These are phyloP conservation scores for Aspergillus phoenicis DNA, from an alignment of 2,329 filamentous ascomycete species.

Conservation along the genomic window DNA sequence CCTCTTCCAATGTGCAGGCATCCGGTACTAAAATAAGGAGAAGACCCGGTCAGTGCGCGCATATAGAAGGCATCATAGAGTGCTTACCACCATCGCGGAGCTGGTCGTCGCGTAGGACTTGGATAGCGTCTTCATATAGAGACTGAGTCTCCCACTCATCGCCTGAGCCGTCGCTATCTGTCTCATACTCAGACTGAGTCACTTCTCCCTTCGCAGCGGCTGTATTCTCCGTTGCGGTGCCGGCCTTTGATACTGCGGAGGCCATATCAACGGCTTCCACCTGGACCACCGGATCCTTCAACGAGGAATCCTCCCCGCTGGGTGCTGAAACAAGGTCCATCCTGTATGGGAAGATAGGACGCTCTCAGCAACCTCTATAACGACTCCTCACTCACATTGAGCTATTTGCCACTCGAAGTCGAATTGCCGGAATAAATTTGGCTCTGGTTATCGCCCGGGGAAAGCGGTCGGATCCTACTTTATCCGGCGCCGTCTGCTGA, in stretches of 20 bases:
- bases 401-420: slow-evolving; percentile 30
- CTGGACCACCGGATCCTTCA: slow-evolving; percentile 40
- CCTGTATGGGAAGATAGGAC: slow-evolving; percentile 35
- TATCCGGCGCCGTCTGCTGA: slow-evolving; percentile 32
- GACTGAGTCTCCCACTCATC: slow-evolving; percentile 65
- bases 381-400: slow-evolving; percentile 35
- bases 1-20: slow-evolving; percentile 69
- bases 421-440: slow-evolving; percentile 30
- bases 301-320: slow-evolving; percentile 34
- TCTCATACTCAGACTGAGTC: slow-evolving; percentile 38
- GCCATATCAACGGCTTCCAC: slow-evolving; percentile 38
- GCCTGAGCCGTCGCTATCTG: slow-evolving; percentile 38
- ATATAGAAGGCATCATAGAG: slow-evolving; percentile 4
- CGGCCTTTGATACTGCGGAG: slow-evolving; percentile 20
- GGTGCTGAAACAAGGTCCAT: slow-evolving; percentile 45
- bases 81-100: slow-evolving; percentile 53
- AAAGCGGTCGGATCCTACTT: slow-evolving; percentile 31
- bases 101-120: slow-evolving; percentile 59
- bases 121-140: slow-evolving; percentile 64
- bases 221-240: slow-evolving; percentile 28
- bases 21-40: slow-evolving; percentile 44
- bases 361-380: slow-evolving; percentile 36
- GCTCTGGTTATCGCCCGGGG: slow-evolving; percentile 27
- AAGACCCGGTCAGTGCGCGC: not conserved
- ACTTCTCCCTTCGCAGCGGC: slow-evolving; percentile 35